Conservation (phyloP, 805 yeast genomes). For the Lipomyces japonicus region DNA sequence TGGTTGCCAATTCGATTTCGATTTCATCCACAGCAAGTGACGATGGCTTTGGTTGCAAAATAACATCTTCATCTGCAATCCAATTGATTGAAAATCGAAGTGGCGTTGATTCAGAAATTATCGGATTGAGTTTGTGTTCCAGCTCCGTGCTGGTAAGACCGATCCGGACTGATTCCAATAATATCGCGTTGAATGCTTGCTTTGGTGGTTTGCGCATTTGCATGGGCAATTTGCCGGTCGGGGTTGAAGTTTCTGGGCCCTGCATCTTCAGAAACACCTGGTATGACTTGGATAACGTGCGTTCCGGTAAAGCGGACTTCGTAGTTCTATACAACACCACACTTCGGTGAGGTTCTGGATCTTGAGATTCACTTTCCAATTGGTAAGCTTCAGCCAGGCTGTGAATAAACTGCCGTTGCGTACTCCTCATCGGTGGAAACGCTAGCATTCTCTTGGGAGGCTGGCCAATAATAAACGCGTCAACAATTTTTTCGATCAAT, state of each 20-base stretch:
- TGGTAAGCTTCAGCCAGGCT: constrained; percentile 58
- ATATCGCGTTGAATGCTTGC: constrained; percentile 24
- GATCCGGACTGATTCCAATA: constrained; percentile 19
- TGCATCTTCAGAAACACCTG: constrained; percentile 2
- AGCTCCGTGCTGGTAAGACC: constrained; percentile 22
- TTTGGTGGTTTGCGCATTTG: constrained; percentile 9
- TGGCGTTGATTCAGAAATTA: constrained; percentile 2
- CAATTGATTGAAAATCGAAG: constrained; percentile 16
- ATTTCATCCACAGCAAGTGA: constrained; percentile 10
- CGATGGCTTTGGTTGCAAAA: constrained; percentile 13
- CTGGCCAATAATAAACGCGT: constrained; percentile 44
- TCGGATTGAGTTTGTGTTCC: constrained; percentile 14
- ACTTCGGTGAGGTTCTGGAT: constrained; percentile 72
- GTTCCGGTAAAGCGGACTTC: constrained; percentile 19
- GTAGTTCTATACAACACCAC: constrained; percentile 51
- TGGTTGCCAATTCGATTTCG: constrained; percentile 15
- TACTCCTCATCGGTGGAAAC: constrained; percentile 69
- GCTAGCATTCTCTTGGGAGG: constrained; percentile 45
- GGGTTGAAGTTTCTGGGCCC: neutral
- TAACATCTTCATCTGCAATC: constrained; percentile 28
- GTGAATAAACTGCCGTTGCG: constrained; percentile 69
- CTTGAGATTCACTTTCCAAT: constrained; percentile 69
- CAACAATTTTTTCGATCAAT: constrained; percentile 54
- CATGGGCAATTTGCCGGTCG: constrained; percentile 2
- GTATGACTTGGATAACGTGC: constrained; percentile 23